These are phyloP conservation scores for Cordyceps cateniannulata DNA, from an alignment of 2,329 filamentous ascomycete species.

Conservation along the genomic window DNA sequence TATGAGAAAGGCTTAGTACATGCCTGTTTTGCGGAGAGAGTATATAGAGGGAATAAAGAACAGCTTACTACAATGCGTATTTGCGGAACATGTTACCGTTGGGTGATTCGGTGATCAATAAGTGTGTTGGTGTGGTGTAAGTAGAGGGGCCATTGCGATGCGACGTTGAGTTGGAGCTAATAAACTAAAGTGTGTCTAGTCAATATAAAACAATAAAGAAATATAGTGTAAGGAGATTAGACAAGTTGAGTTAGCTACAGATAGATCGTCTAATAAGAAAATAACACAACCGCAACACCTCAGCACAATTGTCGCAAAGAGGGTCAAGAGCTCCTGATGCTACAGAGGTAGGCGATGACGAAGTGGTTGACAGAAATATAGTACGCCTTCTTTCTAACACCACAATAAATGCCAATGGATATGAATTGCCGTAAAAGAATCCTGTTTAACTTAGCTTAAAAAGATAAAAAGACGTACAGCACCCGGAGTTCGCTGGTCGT, in stretches of 20 bases:
- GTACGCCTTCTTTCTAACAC: no score
- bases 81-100: not conserved
- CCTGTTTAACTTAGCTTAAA: no score
- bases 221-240: not conserved
- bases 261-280: no score
- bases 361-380: no score
- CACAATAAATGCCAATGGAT: no score
- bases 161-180: no score
- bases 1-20: not conserved
- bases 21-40: not conserved
- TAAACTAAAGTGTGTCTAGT: no score
- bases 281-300: no score
- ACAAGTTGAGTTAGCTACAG: no score
- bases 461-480: not conserved
- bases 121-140: not conserved
- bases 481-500: slow-evolving; percentile 8
- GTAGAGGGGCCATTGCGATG: not conserved
- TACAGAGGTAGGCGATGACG: no score
- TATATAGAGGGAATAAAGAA: not conserved
- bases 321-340: no score
- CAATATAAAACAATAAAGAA: not conserved
- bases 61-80: not conserved
- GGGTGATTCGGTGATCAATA: not conserved
- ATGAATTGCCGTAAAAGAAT: not conserved
- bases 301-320: no score